Evolutionary conservation across 225 moss, liverwort and hornwort genomes (phyloP).

Genomic region (Physcomitrium patens): DNA sequence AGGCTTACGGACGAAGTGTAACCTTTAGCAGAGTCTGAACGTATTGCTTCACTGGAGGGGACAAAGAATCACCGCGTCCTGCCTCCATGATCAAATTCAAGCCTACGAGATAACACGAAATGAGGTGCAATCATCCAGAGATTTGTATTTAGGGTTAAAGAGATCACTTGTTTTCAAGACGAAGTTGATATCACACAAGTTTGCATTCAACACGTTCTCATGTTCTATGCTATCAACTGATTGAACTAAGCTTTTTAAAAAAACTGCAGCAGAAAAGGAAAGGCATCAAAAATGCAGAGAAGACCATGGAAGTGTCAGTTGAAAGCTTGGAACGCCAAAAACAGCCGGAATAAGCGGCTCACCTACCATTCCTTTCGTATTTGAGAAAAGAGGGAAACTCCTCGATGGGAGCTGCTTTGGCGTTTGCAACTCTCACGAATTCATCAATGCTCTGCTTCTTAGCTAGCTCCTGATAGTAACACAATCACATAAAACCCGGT

Average conservation of each 20-base stretch:
- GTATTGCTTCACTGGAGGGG: constrained; percentile 66
- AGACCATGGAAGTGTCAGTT: not conserved
- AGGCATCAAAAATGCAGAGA: not conserved
- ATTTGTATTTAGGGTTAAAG: not conserved
- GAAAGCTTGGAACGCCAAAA: not conserved
- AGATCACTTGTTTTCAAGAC: not conserved
- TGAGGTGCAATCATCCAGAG: not conserved
- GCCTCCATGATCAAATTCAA: constrained; percentile 66
- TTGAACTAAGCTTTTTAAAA: not conserved
- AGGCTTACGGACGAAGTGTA: constrained; percentile 8
- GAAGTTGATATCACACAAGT: not conserved
- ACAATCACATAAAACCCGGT: not conserved
- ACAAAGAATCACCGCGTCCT: constrained; percentile 72
- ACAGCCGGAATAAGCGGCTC: constrained; percentile 22
- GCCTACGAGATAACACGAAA: constrained; percentile 42
- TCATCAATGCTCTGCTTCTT: constrained; percentile 68
- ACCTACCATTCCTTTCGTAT: constrained; percentile 84
- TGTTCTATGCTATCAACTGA: not conserved
- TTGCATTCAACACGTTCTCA: not conserved
- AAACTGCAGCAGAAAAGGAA: not conserved
- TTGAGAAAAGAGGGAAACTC: constrained; percentile 92
- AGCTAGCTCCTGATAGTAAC: constrained; percentile 63
- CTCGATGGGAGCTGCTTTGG: constrained; percentile 66
- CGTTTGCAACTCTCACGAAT: constrained; percentile 66
- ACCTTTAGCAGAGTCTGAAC: constrained; percentile 83